Evolutionary conservation across 768 basidiomycete genomes (phyloP), one percentile per base, ranked within the genome.

Genomic region (Tylopilus rubrobrunneus): DNA sequence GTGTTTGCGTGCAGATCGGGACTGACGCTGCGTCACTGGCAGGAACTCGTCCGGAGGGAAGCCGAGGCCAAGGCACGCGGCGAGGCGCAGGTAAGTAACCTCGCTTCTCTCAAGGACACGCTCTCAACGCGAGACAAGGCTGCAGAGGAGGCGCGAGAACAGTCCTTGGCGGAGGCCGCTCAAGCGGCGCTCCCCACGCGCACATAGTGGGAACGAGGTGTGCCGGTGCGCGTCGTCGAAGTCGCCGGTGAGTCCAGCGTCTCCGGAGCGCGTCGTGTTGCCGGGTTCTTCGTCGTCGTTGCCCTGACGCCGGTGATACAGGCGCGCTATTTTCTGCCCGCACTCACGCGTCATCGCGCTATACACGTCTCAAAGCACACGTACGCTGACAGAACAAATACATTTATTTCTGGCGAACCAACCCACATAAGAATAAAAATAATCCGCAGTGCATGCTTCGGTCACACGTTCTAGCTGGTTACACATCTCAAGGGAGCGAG

Each of bases 141-240:
- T 29, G 57, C 14, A 28, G 65, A 67, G 5, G 63, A 71, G 31
- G 67, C 65, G 33, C 68, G 59, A 36, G 68, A 69, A 50, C 58
- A 21, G 27, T 63, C 65, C 17, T 54, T 69, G 53, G 68, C 68
- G 2, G 67, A 67, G 43, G 68, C 69, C 9, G 68, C 68, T 1
- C 68, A 69, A 50, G 59, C 53, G 43, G 63, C 54, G 25, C 59
- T 71, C 8, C 52, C 48, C 23, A 63, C 17, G 45, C 63, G 60
- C 36, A 49, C 51, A 25, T 65, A 55, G n/a, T n/a, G n/a, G 36
- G 15, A 2, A 31, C 7, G n/a, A 4, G 3, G 25, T n/a, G 23
- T 3, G 1, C 21, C 10, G 10, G 10, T 43, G 9, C 7, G 12
- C n/a, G 4, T 15, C n/a, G 27, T n/a, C n/a, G n/a, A n/a, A n/a